A percentile compares a stretch with the other conserved stretches of the same genome.
Conservation (phyloP, 345 rosid species). For the Heritiera littoralis region DNA sequence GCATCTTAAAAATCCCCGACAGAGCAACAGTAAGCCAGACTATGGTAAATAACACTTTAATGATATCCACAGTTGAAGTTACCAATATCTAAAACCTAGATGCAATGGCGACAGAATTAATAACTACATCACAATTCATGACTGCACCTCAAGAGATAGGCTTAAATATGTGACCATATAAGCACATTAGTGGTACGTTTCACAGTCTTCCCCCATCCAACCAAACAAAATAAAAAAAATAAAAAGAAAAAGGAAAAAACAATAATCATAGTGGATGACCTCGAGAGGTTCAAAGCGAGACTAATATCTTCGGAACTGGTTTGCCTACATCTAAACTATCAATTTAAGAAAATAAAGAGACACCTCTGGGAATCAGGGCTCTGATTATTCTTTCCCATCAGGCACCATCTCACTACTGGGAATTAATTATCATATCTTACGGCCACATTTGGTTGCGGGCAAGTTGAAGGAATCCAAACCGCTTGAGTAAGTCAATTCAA, state of each 20-base stretch:
- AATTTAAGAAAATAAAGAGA: neutral
- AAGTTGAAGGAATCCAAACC: slow-evolving; percentile 2
- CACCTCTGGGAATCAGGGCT: neutral
- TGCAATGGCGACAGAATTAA: neutral
- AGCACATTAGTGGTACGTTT: slow-evolving; percentile 1
- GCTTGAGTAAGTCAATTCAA: slow-evolving; percentile 17
- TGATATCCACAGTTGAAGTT: neutral
- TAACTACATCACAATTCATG: neutral
- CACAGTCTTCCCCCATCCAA: neutral
- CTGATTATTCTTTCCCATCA: neutral
- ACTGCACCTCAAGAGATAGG: slow-evolving; percentile 10
- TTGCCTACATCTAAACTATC: neutral
- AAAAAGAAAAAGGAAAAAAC: neutral
- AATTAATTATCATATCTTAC: neutral
- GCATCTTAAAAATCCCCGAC: neutral
- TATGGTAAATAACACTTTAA: neutral
- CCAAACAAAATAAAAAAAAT: neutral
- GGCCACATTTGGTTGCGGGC: neutral
- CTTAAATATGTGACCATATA: neutral
- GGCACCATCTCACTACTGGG: neutral
- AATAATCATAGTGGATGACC: neutral
- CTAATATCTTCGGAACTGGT: neutral
- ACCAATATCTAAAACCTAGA: slow-evolving; percentile 14
- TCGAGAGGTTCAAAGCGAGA: neutral
- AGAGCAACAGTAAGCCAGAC: neutral